Conservation (phyloP, 305 asterid genomes). For the Plantago coronopus region DNA sequence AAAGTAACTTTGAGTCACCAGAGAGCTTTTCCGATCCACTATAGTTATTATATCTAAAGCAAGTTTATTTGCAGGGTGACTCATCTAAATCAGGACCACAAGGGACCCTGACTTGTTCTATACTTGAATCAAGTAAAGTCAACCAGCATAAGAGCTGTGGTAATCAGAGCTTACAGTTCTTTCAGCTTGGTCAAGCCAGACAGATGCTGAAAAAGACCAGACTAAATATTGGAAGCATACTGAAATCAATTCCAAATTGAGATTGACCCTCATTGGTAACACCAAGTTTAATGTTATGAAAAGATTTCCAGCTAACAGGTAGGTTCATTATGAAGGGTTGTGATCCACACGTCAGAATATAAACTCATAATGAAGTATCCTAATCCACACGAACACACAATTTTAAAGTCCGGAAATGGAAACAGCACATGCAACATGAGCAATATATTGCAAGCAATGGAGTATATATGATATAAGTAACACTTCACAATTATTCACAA, state of each 20-base stretch:
- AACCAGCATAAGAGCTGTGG: too few relatives aligned
- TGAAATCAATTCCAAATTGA: background rate
- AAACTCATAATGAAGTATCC: slow-evolving; percentile 2
- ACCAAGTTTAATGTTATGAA: too few relatives aligned
- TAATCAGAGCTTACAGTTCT: background rate
- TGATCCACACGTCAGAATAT: slow-evolving; percentile 16
- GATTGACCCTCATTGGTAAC: background rate
- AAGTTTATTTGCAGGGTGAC: background rate
- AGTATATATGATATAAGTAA: background rate
- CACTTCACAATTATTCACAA: slow-evolving; percentile 7
- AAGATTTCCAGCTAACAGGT: background rate
- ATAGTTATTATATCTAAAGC: background rate
- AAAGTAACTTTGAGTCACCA: background rate
- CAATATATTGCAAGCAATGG: slow-evolving; percentile 13
- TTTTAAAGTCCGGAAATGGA: background rate
- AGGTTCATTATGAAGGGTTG: slow-evolving; percentile 4
- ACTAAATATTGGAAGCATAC: background rate
- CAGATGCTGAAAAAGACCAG: background rate
- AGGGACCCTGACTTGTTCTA: too few relatives aligned
- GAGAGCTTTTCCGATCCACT: background rate
- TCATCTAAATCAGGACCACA: background rate
- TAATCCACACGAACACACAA: slow-evolving; percentile 11
- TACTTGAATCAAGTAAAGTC: too few relatives aligned
- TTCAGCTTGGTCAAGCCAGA: background rate
- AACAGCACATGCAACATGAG: slow-evolving; percentile 2